Percentiles rank a stretch among this genome's conserved stretches.
These are phyloP conservation scores for Dalbergia oliveri DNA, from an alignment of 306 rosid genomes.

Conservation along the genomic window DNA sequence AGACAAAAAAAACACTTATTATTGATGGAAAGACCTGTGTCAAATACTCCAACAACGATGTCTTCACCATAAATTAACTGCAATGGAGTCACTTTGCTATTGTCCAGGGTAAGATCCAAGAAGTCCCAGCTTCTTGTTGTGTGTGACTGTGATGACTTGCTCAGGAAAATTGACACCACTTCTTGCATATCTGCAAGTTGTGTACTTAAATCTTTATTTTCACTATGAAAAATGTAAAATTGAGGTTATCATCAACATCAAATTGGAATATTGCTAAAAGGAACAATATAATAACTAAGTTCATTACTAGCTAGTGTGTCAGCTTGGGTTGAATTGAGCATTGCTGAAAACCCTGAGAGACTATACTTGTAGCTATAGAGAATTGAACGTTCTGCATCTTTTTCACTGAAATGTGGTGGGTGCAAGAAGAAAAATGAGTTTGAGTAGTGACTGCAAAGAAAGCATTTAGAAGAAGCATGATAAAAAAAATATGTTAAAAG, in stretches of 20 bases:
- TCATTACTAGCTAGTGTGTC: constrained; percentile 56
- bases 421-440: constrained; percentile 12
- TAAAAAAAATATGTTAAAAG: background rate
- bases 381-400: constrained; percentile 61
- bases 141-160: constrained; percentile 54
- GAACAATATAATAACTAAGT: background rate
- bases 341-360: constrained; percentile 72
- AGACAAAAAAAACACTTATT: background rate
- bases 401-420: constrained; percentile 50
- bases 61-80: constrained; percentile 54
- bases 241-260: background rate
- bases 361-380: constrained; percentile 68
- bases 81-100: constrained; percentile 19
- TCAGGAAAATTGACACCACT: constrained; percentile 64
- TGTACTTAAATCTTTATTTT: background rate
- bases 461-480: background rate
- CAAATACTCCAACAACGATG: constrained; percentile 61
- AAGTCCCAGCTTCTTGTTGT: constrained; percentile 79
- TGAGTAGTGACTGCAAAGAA: constrained; percentile 1
- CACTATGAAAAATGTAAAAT: background rate
- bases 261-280: background rate
- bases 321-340: constrained; percentile 66
- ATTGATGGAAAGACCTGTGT: constrained; percentile 52
- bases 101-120: constrained; percentile 53
- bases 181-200: constrained; percentile 59